Evolutionary conservation across 768 basidiomycete genomes (phyloP).

Genomic region (Boletus subparvulus): DNA sequence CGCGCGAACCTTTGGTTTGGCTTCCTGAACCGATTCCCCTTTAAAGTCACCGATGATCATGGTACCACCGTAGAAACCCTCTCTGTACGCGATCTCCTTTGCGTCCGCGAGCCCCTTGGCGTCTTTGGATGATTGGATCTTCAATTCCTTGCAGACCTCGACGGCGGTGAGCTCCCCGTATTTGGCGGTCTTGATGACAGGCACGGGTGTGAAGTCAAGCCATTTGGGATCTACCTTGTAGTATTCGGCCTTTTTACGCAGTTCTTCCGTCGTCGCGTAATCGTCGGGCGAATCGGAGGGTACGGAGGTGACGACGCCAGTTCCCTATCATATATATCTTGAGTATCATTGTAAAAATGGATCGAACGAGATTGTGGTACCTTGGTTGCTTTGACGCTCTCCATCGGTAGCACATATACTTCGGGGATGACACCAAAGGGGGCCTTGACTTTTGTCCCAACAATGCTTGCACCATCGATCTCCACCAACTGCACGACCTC

Average conservation of each 20-base stretch:
- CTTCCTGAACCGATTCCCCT: constrained; percentile 85
- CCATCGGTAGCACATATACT: constrained; percentile 98
- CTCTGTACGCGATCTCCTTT: constrained; percentile 97
- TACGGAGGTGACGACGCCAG: constrained; percentile 96
- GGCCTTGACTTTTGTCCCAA: constrained; percentile 89
- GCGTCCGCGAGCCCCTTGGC: constrained; percentile 91
- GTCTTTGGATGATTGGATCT: constrained; percentile 96
- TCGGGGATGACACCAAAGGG: constrained; percentile 80
- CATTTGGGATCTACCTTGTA: constrained; percentile 93
- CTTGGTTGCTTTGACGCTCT: constrained; percentile 94
- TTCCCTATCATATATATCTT: constrained; percentile 57
- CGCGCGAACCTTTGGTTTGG: constrained; percentile 85
- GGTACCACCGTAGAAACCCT: constrained; percentile 93
- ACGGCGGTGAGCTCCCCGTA: constrained; percentile 92
- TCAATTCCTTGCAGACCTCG: constrained; percentile 79
- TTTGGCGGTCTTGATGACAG: constrained; percentile 85
- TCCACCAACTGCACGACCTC: constrained; percentile 72
- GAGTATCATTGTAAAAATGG: not conserved
- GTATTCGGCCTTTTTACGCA: constrained; percentile 94
- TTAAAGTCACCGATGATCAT: constrained; percentile 93
- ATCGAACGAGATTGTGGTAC: constrained; percentile 33
- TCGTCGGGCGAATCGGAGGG: constrained; percentile 99
- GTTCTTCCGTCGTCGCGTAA: constrained; percentile 82
- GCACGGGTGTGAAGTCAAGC: constrained; percentile 80
- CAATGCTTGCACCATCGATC: constrained; percentile 72